Conservation (phyloP, 2,329 filamentous ascomycete species). For the Zymoseptoria crescenta region DNA sequence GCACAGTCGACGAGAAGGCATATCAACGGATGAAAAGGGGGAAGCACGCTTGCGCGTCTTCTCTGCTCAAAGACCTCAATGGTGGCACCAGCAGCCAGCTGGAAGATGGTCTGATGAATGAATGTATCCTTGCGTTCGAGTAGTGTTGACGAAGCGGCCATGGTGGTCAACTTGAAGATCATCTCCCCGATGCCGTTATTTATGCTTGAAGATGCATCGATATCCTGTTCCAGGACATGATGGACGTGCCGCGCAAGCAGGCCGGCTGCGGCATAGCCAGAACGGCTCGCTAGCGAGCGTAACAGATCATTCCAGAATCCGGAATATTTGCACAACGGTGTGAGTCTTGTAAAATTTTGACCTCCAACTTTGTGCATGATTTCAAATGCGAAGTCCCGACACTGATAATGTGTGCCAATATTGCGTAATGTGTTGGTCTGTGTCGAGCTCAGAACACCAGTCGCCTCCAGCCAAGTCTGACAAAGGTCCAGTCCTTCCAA, state of each 20-base stretch:
- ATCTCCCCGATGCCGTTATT: neutral
- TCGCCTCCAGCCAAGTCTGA: neutral
- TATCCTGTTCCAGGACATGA: neutral
- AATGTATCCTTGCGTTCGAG: neutral
- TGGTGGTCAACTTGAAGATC: slow-evolving; percentile 3
- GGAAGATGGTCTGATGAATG: neutral
- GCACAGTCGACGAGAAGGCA: neutral
- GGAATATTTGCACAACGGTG: neutral
- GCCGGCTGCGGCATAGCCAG: neutral
- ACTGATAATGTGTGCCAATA: neutral
- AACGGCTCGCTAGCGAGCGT: neutral
- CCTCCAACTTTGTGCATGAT: neutral
- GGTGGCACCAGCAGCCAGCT: neutral
- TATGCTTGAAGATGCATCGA: neutral
- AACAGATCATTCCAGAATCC: slow-evolving; percentile 4
- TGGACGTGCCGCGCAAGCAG: neutral
- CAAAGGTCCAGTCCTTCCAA: slow-evolving; percentile 3
- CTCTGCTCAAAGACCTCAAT: neutral
- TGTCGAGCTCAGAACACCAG: neutral
- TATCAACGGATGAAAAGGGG: neutral
- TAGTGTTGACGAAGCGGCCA: slow-evolving; percentile 3
- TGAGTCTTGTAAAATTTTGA: neutral
- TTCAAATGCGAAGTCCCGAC: slow-evolving; percentile 1
- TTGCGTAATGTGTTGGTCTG: neutral
- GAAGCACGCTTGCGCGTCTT: neutral